These are phyloP conservation scores for Auricularia cornea DNA, from an alignment of 768 basidiomycete genomes.

Conservation along the genomic window DNA sequence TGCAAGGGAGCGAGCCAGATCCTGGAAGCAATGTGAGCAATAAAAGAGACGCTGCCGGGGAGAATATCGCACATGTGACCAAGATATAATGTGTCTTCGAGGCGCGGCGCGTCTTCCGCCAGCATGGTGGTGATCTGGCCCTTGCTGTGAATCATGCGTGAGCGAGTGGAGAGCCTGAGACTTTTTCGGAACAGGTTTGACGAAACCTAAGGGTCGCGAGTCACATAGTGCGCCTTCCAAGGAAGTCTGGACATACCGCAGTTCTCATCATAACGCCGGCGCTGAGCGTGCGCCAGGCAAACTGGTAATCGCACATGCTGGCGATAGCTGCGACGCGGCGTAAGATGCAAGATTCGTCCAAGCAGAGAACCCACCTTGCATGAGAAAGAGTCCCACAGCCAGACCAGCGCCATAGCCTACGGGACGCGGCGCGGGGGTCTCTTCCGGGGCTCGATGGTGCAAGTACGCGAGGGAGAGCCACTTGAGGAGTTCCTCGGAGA, in stretches of 20 bases:
- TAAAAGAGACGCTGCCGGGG: not conserved
- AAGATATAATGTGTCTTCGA: conserved; percentile 39
- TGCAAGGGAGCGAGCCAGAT: not conserved
- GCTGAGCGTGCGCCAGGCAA: not conserved
- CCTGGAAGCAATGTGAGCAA: not conserved
- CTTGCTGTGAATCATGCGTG: conserved; percentile 48
- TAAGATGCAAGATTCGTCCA: not conserved
- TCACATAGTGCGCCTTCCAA: not conserved
- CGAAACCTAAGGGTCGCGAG: conserved; percentile 21
- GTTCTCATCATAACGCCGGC: not conserved
- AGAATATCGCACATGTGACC: conserved; percentile 21
- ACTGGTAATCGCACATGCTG: not conserved
- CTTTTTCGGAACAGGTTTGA: conserved; percentile 56
- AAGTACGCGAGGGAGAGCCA: conserved; percentile 49
- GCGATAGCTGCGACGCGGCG: conserved; percentile 25
- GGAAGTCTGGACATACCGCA: not conserved
- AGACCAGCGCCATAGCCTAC: conserved; percentile 58
- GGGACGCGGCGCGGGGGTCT: conserved; percentile 34
- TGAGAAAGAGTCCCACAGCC: conserved; percentile 46
- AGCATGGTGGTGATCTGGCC: conserved; percentile 68
- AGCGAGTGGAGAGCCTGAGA: conserved; percentile 52
- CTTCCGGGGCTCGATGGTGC: conserved; percentile 27
- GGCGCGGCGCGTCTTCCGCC: conserved; percentile 49
- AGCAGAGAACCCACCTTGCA: conserved; percentile 40
- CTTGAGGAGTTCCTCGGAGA: conserved; percentile 48